Conservation (phyloP, 1,139 yeast genomes). For the Yamadazyma songkhlaensis region DNA sequence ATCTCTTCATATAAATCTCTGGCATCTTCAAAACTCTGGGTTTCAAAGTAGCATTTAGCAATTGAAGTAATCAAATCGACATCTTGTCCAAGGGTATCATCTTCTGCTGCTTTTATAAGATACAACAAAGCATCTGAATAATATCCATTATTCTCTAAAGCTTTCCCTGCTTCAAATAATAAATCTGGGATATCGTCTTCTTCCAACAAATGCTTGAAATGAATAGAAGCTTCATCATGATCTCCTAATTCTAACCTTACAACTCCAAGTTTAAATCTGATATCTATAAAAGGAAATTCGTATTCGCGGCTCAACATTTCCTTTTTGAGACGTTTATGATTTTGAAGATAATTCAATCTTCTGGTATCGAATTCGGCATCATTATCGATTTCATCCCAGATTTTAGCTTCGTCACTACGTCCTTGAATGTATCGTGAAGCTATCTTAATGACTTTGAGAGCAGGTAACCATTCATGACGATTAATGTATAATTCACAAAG, state of each 20-base stretch:
- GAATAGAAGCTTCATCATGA: constrained; percentile 61
- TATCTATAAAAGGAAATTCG: constrained; percentile 71
- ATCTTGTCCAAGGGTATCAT: constrained; percentile 43
- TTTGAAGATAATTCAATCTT: constrained; percentile 38
- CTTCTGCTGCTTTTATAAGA: constrained; percentile 47
- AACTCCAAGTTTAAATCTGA: constrained; percentile 75
- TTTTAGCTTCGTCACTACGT: constrained; percentile 69
- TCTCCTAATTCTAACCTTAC: constrained; percentile 66
- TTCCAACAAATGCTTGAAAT: constrained; percentile 60
- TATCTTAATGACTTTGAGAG: constrained; percentile 61
- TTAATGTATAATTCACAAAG: constrained; percentile 74
- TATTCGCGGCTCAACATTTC: constrained; percentile 23
- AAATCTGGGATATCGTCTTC: constrained; percentile 65
- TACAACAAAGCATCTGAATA: constrained; percentile 72
- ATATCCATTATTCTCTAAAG: constrained; percentile 64
- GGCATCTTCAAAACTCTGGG: constrained; percentile 70
- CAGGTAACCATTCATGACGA: constrained; percentile 61
- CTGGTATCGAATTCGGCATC: constrained; percentile 81
- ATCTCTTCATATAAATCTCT: constrained; percentile 60
- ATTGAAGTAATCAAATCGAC: constrained; percentile 52
- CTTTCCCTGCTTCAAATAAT: constrained; percentile 72
- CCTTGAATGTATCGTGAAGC: constrained; percentile 83
- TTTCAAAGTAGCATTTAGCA: constrained; percentile 76
- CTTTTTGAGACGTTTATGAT: constrained; percentile 19
- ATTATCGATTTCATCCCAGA: constrained; percentile 84